Percentiles rank a stretch among this genome's conserved stretches.
Evolutionary conservation across 139 green algal genomes (phyloP).

Genomic region (Yamagishiella unicocca): DNA sequence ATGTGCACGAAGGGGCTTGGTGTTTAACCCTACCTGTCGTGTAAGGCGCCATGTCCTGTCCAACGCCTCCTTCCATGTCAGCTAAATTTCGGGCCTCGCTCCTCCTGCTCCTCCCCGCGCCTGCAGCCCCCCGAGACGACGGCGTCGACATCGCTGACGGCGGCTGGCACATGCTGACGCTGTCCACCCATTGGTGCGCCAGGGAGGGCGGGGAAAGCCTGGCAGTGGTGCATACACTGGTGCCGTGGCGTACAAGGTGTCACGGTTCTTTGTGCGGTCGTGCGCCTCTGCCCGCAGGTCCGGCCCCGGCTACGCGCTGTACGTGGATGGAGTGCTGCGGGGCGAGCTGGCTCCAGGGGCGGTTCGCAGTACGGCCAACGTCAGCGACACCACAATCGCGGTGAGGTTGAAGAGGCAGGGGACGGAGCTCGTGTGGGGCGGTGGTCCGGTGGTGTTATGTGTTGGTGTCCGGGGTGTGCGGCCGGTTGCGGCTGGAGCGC

Average conservation of each 20-base stretch:
- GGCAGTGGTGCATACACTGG: too few relatives aligned
- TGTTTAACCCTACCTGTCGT: too few relatives aligned
- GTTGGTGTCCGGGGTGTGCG: background rate
- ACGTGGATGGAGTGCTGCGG: slow-evolving; percentile 60
- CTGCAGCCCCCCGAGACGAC: slow-evolving; percentile 27
- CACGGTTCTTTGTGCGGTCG: too few relatives aligned
- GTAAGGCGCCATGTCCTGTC: too few relatives aligned
- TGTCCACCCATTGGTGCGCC: slow-evolving; percentile 61
- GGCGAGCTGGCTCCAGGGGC: slow-evolving; percentile 50
- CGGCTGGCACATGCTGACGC: slow-evolving; percentile 78
- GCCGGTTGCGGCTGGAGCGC: too few relatives aligned
- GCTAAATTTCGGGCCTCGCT: too few relatives aligned
- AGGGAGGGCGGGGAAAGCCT: too few relatives aligned
- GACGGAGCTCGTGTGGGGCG: background rate
- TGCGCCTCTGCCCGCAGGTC: background rate
- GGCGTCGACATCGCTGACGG: slow-evolving; percentile 59
- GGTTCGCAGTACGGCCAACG: slow-evolving; percentile 10
- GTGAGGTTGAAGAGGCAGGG: background rate
- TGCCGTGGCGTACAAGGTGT: too few relatives aligned
- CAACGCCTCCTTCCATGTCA: too few relatives aligned
- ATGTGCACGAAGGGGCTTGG: too few relatives aligned
- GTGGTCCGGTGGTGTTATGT: background rate
- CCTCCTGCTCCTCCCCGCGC: background rate
- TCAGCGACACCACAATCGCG: background rate
- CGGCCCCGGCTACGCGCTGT: slow-evolving; percentile 61